A percentile compares a stretch with the other conserved stretches of the same genome.
Conservation (phyloP, 1,284 basidiomycete genomes). For the Cerioporus squamosus region DNA sequence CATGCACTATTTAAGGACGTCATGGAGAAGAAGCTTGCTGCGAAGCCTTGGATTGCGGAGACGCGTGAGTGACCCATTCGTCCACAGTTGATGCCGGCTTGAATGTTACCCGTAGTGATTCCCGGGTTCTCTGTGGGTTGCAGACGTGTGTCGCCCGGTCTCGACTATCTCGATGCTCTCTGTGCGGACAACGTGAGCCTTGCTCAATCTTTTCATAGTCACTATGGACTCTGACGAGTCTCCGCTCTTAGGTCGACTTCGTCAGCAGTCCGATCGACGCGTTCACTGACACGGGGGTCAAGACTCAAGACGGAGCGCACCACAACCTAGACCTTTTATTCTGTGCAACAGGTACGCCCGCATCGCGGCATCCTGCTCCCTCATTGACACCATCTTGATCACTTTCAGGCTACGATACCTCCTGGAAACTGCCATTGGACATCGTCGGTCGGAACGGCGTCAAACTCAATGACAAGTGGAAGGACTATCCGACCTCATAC, state of each 20-base stretch:
- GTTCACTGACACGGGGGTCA: conserved; percentile 57
- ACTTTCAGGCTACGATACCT: conserved; percentile 53
- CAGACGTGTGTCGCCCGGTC: conserved; percentile 64
- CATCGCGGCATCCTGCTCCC: too few species aligned
- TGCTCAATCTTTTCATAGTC: conserved; percentile 13
- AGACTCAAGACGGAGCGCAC: conserved; percentile 55
- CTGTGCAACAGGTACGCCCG: conserved; percentile 32
- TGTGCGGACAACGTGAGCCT: conserved; percentile 58
- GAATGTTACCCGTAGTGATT: conserved; percentile 49
- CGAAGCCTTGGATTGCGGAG: conserved; percentile 64
- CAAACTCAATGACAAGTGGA: conserved; percentile 52
- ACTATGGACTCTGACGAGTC: not conserved
- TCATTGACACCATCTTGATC: too few species aligned
- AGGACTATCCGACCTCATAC: conserved; percentile 59
- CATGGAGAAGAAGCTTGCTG: conserved; percentile 55
- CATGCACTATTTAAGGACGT: conserved; percentile 37
- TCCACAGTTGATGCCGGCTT: not conserved
- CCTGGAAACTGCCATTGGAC: conserved; percentile 52
- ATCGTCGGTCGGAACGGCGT: conserved; percentile 55
- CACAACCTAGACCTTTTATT: conserved; percentile 59
- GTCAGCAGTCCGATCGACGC: conserved; percentile 45
- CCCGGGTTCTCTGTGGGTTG: conserved; percentile 62
- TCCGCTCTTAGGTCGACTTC: conserved; percentile 38
- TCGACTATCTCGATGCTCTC: conserved; percentile 66
- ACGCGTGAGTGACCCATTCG: conserved; percentile 40